phyloP scores from a whole-genome alignment of 495 filamentous ascomycete genomes.

The Penicillium macrosclerotiorum region DNA sequence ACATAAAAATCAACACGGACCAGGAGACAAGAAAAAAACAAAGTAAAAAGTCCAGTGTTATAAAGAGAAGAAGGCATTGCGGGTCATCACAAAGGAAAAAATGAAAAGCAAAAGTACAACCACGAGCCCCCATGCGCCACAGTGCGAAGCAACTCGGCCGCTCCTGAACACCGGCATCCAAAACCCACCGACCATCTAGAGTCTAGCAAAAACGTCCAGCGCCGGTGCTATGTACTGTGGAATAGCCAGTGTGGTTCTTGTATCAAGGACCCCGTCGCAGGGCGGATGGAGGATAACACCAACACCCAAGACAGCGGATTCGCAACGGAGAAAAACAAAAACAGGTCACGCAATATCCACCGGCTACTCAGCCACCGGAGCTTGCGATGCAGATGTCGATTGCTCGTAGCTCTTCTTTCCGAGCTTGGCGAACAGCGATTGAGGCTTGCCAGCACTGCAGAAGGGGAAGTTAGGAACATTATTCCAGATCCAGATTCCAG shows the following conservation, averaged over 20 bases:
- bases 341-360: not conserved
- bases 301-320: too few relatives aligned
- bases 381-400: conserved; percentile 28
- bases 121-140: too few relatives aligned
- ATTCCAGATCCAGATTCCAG: not conserved
- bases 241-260: too few relatives aligned
- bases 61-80: conserved; percentile 20
- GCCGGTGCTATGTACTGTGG: not conserved
- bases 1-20: conserved; percentile 10
- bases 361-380: conserved; percentile 15
- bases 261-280: too few relatives aligned
- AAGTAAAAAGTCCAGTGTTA: conserved; percentile 23
- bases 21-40: conserved; percentile 26
- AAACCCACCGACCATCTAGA: not conserved
- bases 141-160: too few relatives aligned
- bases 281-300: too few relatives aligned
- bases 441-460: conserved; percentile 45
- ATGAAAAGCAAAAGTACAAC: conserved; percentile 5
- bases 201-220: not conserved
- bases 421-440: conserved; percentile 49
- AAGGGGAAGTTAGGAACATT: not conserved
- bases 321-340: not conserved
- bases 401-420: conserved; percentile 52
- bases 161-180: too few relatives aligned
- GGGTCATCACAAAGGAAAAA: conserved; percentile 26